Percentiles rank a stretch among this genome's conserved stretches.
Conservation (phyloP, 148 eudicot species). For the Chenopodium quinoa region DNA sequence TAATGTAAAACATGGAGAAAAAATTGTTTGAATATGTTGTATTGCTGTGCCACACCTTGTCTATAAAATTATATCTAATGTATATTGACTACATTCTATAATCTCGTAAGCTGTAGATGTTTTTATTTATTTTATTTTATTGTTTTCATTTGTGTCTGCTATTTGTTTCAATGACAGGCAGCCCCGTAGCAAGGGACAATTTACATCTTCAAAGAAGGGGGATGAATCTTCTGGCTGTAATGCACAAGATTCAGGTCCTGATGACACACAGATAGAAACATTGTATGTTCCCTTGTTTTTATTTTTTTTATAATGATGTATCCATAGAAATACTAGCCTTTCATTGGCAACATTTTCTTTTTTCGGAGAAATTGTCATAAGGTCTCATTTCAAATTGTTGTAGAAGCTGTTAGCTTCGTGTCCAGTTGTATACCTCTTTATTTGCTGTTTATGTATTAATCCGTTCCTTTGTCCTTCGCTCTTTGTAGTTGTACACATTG, state of each 20-base stretch:
- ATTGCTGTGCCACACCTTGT: not conserved
- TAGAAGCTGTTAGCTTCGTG: not conserved
- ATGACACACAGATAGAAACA: conserved; percentile 41
- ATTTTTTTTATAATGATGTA: not conserved
- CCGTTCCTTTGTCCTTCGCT: conserved; percentile 1
- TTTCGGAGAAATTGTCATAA: not conserved
- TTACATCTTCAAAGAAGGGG: conserved; percentile 49
- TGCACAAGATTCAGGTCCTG: conserved; percentile 60
- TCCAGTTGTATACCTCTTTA: not conserved
- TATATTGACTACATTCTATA: not conserved
- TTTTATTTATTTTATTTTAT: not conserved
- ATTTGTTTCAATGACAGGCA: conserved; percentile 38
- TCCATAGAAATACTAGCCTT: not conserved
- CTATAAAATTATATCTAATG: not conserved
- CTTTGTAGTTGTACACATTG: conserved; percentile 58
- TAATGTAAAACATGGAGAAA: not conserved
- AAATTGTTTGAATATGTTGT: not conserved
- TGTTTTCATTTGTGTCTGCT: not conserved
- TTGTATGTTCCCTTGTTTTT: conserved; percentile 29
- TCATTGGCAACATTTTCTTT: not conserved
- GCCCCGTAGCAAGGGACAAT: conserved; percentile 79
- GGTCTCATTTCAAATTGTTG: not conserved
- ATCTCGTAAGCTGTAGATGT: not conserved
- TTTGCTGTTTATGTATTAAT: conserved; percentile 5
- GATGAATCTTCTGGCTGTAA: conserved; percentile 39